Percentiles rank a stretch among this genome's conserved stretches.
Conservation (phyloP, 75 land plant species). For the Pseudotsuga menziesii region DNA sequence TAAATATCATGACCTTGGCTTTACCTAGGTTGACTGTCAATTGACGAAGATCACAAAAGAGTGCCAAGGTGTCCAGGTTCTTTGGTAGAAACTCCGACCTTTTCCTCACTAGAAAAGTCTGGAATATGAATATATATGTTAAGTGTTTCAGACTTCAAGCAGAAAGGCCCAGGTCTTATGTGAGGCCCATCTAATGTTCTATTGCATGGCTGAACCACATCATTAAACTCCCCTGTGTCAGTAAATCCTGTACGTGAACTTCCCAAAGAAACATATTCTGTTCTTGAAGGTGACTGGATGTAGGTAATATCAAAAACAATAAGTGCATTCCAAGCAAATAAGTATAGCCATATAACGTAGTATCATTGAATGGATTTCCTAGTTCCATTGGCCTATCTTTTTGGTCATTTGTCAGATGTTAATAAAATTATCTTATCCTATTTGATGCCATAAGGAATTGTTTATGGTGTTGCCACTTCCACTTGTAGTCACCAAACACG, state of each 20-base stretch:
- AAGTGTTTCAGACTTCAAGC: constrained; percentile 31
- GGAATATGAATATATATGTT: constrained; percentile 39
- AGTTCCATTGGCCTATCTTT: too few relatives aligned
- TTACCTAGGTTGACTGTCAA: too few relatives aligned
- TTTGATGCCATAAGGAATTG: too few relatives aligned
- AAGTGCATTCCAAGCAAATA: constrained; percentile 38
- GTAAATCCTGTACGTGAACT: background rate
- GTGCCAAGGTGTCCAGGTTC: too few relatives aligned
- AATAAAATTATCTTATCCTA: too few relatives aligned
- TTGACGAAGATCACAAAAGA: too few relatives aligned
- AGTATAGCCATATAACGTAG: constrained; percentile 52
- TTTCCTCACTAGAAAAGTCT: constrained; percentile 4
- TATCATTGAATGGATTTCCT: too few relatives aligned
- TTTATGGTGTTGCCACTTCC: too few relatives aligned
- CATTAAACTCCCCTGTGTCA: background rate
- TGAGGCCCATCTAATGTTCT: background rate
- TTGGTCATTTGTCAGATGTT: too few relatives aligned
- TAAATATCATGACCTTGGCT: too few relatives aligned
- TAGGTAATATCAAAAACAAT: constrained; percentile 15
- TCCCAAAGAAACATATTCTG: background rate
- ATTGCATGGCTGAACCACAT: background rate
- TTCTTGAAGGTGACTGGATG: background rate
- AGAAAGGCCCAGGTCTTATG: background rate
- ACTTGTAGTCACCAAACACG: too few relatives aligned
- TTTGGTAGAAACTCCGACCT: background rate